Evolutionary conservation across 495 filamentous ascomycete genomes (phyloP), one percentile per base, ranked within the genome.

Genomic region (Xylaria nigripes): DNA sequence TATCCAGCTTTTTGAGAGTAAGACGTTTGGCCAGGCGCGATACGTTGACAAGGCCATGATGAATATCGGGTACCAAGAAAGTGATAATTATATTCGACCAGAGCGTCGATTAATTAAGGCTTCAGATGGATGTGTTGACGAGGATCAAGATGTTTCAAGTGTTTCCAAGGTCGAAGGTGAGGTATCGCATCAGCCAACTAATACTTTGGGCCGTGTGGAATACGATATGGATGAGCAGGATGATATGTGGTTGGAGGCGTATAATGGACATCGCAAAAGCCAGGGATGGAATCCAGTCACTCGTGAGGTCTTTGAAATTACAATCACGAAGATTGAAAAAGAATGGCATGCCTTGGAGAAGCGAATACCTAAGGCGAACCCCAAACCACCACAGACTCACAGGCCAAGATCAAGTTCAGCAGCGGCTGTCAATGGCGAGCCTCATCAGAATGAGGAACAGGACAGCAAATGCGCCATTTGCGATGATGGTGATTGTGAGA

Each of bases 161-260:
- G 72, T 76, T 15, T 60, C 76, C 0, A 81, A 75, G 32, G 70
- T 68, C 13, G 87, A 92, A 27, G 82, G 79, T 9, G 86, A 90
- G 27, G 64, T 71, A 3, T 41, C 59, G 18, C 67, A 69, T 42
- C 64, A 69, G 42, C 57, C 64, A 1, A 62, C 65, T 6, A 70
- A 69, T 27, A 59, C 58, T 16, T 79, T 88, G 24, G 87, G 89
- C 36, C 81, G 89, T 29, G 93, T 96, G 38, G 93, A 99, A 61
- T 99, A 99, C 61, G 93, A 99, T 61, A 97, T 99, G 93, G 93
- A 99, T 63, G 93, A 97, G 69, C 93, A 99, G 64, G 93, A 99
- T 66, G 90, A 94, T 50, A 87, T 90, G 70, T 97, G 94, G 93
- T 74, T 99, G 22, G 86, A 94, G 51, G 80, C 81, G 40, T 81